phyloP scores from a whole-genome alignment of 495 filamentous ascomycete genomes.

The Xylaria bambusicola region DNA sequence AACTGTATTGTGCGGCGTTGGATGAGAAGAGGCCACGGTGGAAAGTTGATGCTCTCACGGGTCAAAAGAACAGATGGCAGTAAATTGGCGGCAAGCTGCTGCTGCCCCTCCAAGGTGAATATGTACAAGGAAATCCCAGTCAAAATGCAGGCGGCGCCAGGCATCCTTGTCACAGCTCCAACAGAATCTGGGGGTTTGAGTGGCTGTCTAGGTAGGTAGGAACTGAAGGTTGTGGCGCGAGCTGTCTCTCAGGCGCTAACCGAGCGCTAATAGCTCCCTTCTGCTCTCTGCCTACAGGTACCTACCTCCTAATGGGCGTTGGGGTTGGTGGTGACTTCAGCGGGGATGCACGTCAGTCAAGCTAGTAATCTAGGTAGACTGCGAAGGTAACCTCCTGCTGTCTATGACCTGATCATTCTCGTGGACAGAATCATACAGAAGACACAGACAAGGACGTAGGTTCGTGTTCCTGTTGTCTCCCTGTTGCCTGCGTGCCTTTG shows the following conservation, averaged over 20 bases:
- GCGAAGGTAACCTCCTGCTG: no score
- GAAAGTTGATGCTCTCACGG: constrained; percentile 25
- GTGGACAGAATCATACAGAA: background rate
- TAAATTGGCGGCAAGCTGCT: constrained; percentile 2
- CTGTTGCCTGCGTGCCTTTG: no score
- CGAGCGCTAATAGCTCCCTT: background rate
- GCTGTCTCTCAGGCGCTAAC: constrained; percentile 16
- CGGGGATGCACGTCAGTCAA: constrained; percentile 14
- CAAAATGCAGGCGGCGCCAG: background rate
- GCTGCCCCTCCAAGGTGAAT: constrained; percentile 12
- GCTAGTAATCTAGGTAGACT: no score
- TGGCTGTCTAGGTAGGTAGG: constrained; percentile 16
- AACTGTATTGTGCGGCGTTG: background rate
- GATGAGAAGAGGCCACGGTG: constrained; percentile 40
- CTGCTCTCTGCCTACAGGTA: no score
- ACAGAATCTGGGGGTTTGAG: constrained; percentile 29
- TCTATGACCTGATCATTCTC: background rate
- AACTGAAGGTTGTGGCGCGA: constrained; percentile 27
- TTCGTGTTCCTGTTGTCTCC: constrained; percentile 3
- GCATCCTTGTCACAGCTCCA: constrained; percentile 13
- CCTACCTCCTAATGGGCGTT: no score
- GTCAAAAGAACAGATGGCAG: constrained; percentile 20
- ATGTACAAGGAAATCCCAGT: no score
- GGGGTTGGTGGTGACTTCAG: constrained; percentile 19
- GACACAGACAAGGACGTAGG: constrained; percentile 9